Conservation (phyloP, 306 rosid genomes). For the Cucumis cinereus region DNA sequence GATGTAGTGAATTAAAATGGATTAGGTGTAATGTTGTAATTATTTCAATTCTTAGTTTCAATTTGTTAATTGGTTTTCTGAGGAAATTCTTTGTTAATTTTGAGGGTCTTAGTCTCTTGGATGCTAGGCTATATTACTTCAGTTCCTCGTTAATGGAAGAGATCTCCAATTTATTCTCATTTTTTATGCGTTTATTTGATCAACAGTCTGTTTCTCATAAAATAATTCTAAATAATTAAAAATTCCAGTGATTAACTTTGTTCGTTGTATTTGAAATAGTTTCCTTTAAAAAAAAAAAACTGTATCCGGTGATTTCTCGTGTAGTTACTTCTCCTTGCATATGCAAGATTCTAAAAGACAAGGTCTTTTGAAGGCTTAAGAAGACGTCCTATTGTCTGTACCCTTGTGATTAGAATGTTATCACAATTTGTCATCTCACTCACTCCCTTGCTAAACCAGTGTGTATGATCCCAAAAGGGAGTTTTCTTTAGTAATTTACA, state of each 20-base stretch:
- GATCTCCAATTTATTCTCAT: neutral
- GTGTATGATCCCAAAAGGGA: neutral
- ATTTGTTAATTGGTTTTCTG: neutral
- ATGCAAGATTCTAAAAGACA: neutral
- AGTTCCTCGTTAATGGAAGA: neutral
- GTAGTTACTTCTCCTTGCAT: neutral
- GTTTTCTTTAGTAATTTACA: neutral
- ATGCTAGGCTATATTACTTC: neutral
- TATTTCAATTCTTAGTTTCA: neutral
- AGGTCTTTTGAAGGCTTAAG: neutral
- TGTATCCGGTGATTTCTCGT: neutral
- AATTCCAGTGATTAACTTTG: neutral
- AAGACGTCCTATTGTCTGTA: neutral
- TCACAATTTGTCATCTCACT: neutral
- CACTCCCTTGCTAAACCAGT: neutral
- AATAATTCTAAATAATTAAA: neutral
- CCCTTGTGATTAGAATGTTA: neutral
- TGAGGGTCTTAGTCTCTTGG: neutral
- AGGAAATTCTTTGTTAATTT: neutral
- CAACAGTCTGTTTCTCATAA: neutral
- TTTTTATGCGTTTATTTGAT: neutral
- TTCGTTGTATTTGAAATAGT: neutral
- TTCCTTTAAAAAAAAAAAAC: neutral
- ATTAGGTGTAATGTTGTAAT: neutral
- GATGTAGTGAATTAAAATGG: neutral